Base-by-base conservation (phyloP, 257 asterid species). In the Marsdenia floribunda region DNA sequence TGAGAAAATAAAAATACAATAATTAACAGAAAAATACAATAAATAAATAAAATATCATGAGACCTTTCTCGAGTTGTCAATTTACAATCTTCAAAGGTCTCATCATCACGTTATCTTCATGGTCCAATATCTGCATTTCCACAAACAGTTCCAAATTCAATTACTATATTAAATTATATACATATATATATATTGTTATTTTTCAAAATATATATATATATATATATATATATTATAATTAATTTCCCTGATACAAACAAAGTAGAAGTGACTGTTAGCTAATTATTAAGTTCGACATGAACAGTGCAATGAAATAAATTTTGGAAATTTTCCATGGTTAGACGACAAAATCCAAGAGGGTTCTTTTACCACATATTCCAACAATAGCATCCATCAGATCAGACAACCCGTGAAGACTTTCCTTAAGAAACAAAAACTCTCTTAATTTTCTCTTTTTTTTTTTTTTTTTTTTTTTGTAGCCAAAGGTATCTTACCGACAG, bases 41-140 rank as follows among this genome's bases (percentile, higher is more conserved):
- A 42, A 42, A 6, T 4, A 42, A 42, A 5, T 42, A 7, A 6
- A 0, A 6, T 29, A 29, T 29, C 4, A 42, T 42, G 46, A 42
- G 4, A 44, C 49, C 49, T 7, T 8, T 44, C 24, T 38, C 15
- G 5, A 29, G 42, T 29, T 38, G 63, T 82, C 74, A 79, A 42
- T 49, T 38, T 42, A 74, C 74, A 50, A 92, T 65, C 81, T 92
- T 89, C 83, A 92, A 70, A 0, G 98, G 98, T 67, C 98, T 87
- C 92, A 92, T 92, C 98, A 92, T 92, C 76, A 70, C 96, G 79
- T 92, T 92, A 82, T 92, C 98, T 80, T 92, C 98, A 52, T 92
- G 98, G 78, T 92, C 98, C 24, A 92, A 74, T 35, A 92, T 89
- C 96, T 92, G 92, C 78, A 71, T 15, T 46, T 53, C 22, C 22